These are phyloP conservation scores for Leucosporidium yakuticum DNA, from an alignment of 768 basidiomycete genomes.

Conservation along the genomic window DNA sequence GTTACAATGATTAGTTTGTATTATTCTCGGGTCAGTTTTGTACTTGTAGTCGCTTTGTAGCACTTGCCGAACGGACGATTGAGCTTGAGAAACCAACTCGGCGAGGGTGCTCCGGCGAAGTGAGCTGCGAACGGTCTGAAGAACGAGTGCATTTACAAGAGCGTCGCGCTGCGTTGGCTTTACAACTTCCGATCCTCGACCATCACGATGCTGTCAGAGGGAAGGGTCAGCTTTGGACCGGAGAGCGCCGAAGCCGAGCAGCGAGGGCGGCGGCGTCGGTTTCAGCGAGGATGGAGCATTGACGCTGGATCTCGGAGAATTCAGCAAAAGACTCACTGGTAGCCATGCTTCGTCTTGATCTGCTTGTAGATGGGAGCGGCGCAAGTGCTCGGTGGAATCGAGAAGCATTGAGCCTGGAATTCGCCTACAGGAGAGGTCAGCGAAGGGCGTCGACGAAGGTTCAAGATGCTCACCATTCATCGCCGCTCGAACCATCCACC, in stretches of 20 bases:
- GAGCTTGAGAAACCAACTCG: too few species aligned
- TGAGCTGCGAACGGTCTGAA: too few species aligned
- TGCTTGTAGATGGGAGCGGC: slow-evolving; percentile 3
- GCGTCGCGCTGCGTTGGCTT: too few species aligned
- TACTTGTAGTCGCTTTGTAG: too few species aligned
- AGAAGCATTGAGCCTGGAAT: slow-evolving; percentile 21
- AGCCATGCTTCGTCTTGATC: slow-evolving; percentile 24
- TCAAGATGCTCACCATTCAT: too few species aligned
- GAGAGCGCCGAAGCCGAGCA: neutral
- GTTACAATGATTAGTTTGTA: too few species aligned
- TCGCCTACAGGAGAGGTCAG: slow-evolving; percentile 14
- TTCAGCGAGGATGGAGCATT: neutral
- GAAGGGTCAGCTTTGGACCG: neutral
- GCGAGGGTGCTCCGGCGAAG: too few species aligned
- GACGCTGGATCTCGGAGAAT: neutral
- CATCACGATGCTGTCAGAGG: slow-evolving; percentile 18
- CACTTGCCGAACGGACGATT: too few species aligned
- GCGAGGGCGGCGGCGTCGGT: neutral
- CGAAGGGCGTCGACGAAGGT: slow-evolving; percentile 11
- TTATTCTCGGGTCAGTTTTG: too few species aligned
- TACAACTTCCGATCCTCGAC: slow-evolving; percentile 29
- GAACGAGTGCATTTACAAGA: too few species aligned
- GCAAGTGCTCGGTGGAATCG: slow-evolving; percentile 18
- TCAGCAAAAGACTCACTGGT: neutral
- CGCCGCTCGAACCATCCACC: neutral